Evolutionary conservation across 306 rosid species (phyloP).

Genomic region (Phaseolus lunatus): DNA sequence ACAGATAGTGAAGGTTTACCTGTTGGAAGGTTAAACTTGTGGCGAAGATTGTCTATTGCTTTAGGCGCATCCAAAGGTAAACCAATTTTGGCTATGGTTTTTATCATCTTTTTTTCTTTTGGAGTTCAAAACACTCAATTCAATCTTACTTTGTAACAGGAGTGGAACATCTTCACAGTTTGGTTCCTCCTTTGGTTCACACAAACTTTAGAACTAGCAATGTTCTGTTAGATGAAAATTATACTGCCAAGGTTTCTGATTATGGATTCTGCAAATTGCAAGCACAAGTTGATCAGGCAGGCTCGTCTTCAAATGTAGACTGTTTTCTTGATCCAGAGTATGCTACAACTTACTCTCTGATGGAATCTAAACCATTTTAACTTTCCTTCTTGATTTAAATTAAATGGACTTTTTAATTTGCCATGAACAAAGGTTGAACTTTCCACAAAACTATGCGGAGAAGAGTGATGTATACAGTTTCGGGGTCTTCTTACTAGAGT

Average conservation of each 20-base stretch:
- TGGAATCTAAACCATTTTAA: background rate
- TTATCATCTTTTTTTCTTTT: background rate
- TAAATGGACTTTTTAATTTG: constrained; percentile 1
- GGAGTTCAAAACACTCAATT: constrained; percentile 21
- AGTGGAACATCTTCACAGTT: constrained; percentile 67
- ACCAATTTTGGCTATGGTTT: background rate
- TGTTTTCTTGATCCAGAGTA: constrained; percentile 78
- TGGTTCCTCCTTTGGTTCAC: constrained; percentile 76
- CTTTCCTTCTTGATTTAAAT: constrained; percentile 20
- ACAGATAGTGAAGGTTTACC: constrained; percentile 74
- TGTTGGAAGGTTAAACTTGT: constrained; percentile 64
- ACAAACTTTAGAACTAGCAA: constrained; percentile 70
- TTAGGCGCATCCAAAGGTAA: constrained; percentile 79
- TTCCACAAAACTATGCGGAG: constrained; percentile 53
- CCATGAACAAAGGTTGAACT: constrained; percentile 56
- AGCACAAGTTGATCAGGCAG: constrained; percentile 47
- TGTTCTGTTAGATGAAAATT: constrained; percentile 68
- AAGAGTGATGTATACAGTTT: constrained; percentile 73
- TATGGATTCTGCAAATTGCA: constrained; percentile 66
- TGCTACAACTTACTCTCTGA: constrained; percentile 35
- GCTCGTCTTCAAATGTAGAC: constrained; percentile 65
- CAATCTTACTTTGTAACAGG: constrained; percentile 53
- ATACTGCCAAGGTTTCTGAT: constrained; percentile 69
- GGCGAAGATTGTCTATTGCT: constrained; percentile 65
- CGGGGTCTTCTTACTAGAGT: constrained; percentile 78